These are phyloP conservation scores for Aspergillus sp. DNA, from an alignment of 2,329 filamentous ascomycete species.

Conservation along the genomic window DNA sequence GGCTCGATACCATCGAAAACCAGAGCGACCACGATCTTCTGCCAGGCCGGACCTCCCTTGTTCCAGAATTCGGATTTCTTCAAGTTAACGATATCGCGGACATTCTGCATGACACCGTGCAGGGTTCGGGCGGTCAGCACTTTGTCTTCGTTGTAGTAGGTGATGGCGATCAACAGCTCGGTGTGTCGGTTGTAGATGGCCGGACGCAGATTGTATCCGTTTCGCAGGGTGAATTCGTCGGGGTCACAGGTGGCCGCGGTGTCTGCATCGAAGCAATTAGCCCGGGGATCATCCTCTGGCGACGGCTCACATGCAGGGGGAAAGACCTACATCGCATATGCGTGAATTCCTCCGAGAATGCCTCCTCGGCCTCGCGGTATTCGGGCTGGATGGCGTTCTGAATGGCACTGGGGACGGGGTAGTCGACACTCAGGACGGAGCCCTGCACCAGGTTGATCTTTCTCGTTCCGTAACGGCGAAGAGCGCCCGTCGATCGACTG, in stretches of 20 bases:
- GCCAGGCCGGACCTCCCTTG: slow-evolving; percentile 97
- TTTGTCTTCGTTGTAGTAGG: slow-evolving; percentile 99
- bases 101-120: slow-evolving; percentile 98
- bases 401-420: slow-evolving; percentile 94
- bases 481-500: slow-evolving; percentile 51
- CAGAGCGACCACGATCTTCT: slow-evolving; percentile 96
- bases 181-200: slow-evolving; percentile 99
- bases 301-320: background rate
- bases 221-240: slow-evolving; percentile 97
- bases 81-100: slow-evolving; percentile 95
- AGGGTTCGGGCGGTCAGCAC: slow-evolving; percentile 84
- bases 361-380: slow-evolving; percentile 82
- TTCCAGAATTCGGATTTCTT: slow-evolving; percentile 99
- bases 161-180: slow-evolving; percentile 93
- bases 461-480: slow-evolving; percentile 90
- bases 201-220: slow-evolving; percentile 95
- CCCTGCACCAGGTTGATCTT: slow-evolving; percentile 98
- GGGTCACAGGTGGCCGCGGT: slow-evolving; percentile 96
- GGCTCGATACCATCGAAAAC: slow-evolving; percentile 98
- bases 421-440: slow-evolving; percentile 92
- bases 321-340: slow-evolving; percentile 76
- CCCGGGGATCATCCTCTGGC: background rate
- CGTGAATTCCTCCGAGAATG: slow-evolving; percentile 85
- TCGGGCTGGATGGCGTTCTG: slow-evolving; percentile 93
- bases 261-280: slow-evolving; percentile 48